Base-by-base conservation (phyloP, 768 basidiomycete genomes). In the Hortiboletus flavorubellus region DNA sequence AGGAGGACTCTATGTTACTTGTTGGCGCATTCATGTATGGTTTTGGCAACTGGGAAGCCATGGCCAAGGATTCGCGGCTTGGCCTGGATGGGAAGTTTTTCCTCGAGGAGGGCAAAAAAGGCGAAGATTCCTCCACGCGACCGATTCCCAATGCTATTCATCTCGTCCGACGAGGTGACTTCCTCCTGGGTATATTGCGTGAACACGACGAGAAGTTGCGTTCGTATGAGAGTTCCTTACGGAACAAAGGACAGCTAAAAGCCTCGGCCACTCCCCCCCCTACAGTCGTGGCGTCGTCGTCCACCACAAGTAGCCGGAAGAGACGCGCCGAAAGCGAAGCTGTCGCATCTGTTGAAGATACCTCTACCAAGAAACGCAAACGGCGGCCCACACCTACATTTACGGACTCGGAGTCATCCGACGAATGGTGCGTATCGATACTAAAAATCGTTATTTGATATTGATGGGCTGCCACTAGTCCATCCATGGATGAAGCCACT, bases 71-170 rank as follows among this genome's bases (percentile, higher is more conserved):
- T 68, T 71, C 83, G 12, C 83, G 83, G 56, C 84, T 99, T 12
- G 84, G 85, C 2, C 79, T 99, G 14, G 81, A 85, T 2, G 93
- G 89, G 71, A 98, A 98, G 69, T 96, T 99, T 76, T 98, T 98
- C 84, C 79, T 99, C 49, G 97, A 98, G 68, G 95, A 98, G 71
- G 91, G 89, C 63, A 98, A 98, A 77, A 96, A 97, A 72, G 88
- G 86, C 33, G 89, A 93, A 74, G 90, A 94, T 64, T 74, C 86
- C 38, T 79, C 89, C 15, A 89, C 82, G 60, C 83, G 91, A 65
- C 91, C 91, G 9, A 96, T 96, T 63, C 97, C 97, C 35, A 97
- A 95, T 65, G 93, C 97, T 31, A 98, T 99, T 58, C 97, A 99
- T 73, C 87, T 99, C 46, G 96, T 98, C 40, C 89, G 97, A 48